Conservation (phyloP, 768 basidiomycete genomes). For the Boletellus sp. region DNA sequence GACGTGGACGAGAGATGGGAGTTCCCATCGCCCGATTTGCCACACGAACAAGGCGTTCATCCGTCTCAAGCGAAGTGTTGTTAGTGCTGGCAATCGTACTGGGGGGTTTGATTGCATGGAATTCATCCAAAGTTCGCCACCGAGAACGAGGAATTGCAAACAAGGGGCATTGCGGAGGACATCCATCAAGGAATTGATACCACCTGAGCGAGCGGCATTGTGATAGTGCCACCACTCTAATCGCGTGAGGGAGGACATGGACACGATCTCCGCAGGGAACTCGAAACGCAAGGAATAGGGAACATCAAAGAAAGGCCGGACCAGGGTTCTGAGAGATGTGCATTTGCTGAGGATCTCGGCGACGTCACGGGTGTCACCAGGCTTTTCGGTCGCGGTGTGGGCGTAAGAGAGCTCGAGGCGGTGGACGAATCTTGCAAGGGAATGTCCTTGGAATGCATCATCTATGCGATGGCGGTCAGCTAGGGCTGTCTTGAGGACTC, state of each 20-base stretch:
- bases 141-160: conserved; percentile 55
- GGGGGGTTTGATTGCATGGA: conserved; percentile 16
- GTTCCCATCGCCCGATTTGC: conserved; percentile 45
- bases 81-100: conserved; percentile 43
- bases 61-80: conserved; percentile 50
- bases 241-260: conserved; percentile 50
- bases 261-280: conserved; percentile 45
- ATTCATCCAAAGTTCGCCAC: conserved; percentile 39
- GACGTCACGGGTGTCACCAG: conserved; percentile 30
- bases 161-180: conserved; percentile 53
- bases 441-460: conserved; percentile 16
- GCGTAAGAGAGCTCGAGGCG: conserved; percentile 58
- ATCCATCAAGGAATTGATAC: conserved; percentile 56
- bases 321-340: conserved; percentile 49
- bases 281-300: conserved; percentile 42
- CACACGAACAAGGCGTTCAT: conserved; percentile 50
- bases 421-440: conserved; percentile 40
- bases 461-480: conserved; percentile 5
- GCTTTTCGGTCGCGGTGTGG: conserved; percentile 42
- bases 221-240: conserved; percentile 68
- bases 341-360: conserved; percentile 49
- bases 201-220: conserved; percentile 56
- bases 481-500: conserved; percentile 34
- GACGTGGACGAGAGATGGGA: conserved; percentile 52
- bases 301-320: conserved; percentile 39